Evolutionary conservation across 257 asterid genomes (phyloP).

Genomic region (Lycium ferocissimum): DNA sequence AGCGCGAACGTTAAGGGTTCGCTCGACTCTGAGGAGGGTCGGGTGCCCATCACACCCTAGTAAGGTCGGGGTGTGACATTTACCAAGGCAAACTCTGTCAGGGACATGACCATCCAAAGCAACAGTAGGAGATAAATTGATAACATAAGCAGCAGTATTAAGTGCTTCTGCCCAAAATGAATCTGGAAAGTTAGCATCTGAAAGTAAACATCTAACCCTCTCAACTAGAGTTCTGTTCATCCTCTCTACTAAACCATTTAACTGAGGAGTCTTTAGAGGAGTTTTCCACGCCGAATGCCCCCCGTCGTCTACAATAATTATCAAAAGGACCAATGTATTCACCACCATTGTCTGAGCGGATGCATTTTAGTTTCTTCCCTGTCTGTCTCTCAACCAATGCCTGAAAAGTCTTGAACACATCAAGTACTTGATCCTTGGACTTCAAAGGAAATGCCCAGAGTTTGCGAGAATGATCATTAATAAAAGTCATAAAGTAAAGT

Average conservation of each 20-base stretch:
- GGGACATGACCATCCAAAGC: background rate
- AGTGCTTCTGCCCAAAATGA: background rate
- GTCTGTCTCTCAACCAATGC: background rate
- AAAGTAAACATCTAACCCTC: background rate
- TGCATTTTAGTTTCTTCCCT: background rate
- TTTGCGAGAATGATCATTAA: background rate
- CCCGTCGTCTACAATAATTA: too few species aligned
- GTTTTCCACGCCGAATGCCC: background rate
- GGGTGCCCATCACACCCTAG: too few species aligned
- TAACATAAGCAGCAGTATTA: too few species aligned
- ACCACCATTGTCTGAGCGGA: background rate
- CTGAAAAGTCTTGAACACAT: conserved; percentile 6
- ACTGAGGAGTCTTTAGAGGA: background rate
- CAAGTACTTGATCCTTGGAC: conserved; percentile 12
- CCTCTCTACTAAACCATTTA: background rate
- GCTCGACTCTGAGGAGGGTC: too few species aligned
- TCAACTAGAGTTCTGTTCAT: background rate
- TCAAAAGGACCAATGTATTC: conserved; percentile 13
- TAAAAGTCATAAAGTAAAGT: background rate
- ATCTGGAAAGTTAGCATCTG: background rate
- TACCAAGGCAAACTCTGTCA: background rate
- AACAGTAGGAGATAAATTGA: background rate
- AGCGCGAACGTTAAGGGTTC: too few species aligned
- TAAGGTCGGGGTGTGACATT: too few species aligned
- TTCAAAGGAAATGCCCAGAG: background rate